A percentile compares a stretch with the other conserved stretches of the same genome.
phyloP scores from a whole-genome alignment of 768 basidiomycete species.

The Suillus discolor region DNA sequence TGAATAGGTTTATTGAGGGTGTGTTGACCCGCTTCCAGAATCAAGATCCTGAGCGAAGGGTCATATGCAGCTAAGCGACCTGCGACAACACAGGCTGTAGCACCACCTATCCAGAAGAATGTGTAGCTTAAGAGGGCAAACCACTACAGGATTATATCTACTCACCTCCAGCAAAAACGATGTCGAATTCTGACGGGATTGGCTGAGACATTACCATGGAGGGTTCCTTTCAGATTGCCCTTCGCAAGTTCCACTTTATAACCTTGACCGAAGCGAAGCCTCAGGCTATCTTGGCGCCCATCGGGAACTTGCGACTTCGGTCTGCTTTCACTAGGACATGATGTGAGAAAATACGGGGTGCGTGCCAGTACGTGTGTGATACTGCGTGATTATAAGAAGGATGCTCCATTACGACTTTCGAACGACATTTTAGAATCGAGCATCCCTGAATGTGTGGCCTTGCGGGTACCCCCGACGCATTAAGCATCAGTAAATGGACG shows the following conservation, averaged over 20 bases:
- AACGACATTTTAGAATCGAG: too few species aligned
- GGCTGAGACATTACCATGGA: neutral
- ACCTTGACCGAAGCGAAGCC: neutral
- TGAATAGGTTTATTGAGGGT: conserved; percentile 25
- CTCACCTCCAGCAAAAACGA: conserved; percentile 61
- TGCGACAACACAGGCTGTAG: conserved; percentile 36
- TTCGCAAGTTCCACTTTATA: neutral
- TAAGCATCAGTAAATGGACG: too few species aligned
- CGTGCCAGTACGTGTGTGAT: too few species aligned
- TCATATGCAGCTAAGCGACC: conserved; percentile 30
- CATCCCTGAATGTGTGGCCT: too few species aligned
- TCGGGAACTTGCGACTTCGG: neutral
- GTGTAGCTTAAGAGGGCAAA: neutral
- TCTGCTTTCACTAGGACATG: too few species aligned
- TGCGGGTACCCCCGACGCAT: too few species aligned
- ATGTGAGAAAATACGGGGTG: too few species aligned
- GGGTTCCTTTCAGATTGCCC: neutral
- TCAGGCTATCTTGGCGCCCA: neutral
- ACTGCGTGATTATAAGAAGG: too few species aligned
- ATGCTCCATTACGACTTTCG: too few species aligned
- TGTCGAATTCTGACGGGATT: conserved; percentile 38
- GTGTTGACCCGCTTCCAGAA: conserved; percentile 34
- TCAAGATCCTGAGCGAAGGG: conserved; percentile 26
- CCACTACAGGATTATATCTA: conserved; percentile 6
- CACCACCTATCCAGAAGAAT: conserved; percentile 30